Evolutionary conservation across 2,329 filamentous ascomycete species (phyloP).

Genomic region (Trichoderma aggressivum): DNA sequence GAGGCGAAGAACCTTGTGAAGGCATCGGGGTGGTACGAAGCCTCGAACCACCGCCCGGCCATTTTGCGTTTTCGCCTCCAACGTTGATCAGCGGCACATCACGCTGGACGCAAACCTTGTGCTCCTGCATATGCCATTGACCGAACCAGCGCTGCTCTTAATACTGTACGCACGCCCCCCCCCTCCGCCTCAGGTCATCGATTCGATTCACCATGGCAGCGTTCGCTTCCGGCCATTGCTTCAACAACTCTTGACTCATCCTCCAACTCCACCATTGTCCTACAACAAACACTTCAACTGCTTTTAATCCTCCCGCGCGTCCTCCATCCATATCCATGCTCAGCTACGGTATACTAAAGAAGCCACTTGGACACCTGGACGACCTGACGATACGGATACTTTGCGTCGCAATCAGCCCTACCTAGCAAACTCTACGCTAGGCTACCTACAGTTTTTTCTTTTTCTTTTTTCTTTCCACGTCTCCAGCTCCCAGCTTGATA

Average conservation of each 20-base stretch:
- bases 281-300: background rate
- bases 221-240: background rate
- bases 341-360: background rate
- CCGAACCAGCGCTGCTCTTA: background rate
- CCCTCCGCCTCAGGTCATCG: background rate
- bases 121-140: background rate
- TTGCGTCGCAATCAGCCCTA: background rate
- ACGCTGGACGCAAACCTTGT: background rate
- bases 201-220: background rate
- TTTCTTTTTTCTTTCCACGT: background rate
- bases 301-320: background rate
- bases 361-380: background rate
- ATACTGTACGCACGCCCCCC: background rate
- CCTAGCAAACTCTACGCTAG: background rate
- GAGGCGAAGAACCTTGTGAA: background rate
- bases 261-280: background rate
- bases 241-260: background rate
- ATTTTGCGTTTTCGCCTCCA: background rate
- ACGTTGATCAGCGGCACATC: constrained; percentile 1
- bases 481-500: background rate
- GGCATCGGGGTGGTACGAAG: constrained; percentile 5
- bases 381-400: background rate
- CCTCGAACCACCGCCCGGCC: background rate
- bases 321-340: background rate
- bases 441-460: background rate